Conservation (phyloP, 2,329 filamentous ascomycete species). For the Phyllosticta citriasiana region DNA sequence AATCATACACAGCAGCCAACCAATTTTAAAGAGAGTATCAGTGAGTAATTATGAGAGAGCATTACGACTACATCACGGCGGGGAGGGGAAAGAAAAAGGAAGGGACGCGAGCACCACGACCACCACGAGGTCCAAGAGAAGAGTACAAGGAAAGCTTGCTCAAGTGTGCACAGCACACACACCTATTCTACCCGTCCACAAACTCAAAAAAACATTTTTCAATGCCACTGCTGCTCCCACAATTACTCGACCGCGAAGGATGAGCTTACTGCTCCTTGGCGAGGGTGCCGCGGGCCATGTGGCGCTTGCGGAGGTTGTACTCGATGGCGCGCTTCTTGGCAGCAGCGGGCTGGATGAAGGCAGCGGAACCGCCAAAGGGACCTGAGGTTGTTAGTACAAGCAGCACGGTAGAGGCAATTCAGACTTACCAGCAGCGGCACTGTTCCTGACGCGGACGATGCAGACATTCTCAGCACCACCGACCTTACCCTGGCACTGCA, state of each 20-base stretch:
- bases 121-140: neutral
- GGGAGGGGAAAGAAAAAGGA: neutral
- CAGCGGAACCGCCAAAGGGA: slow-evolving; percentile 57
- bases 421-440: slow-evolving; percentile 36
- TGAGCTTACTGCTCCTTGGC: slow-evolving; percentile 20
- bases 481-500: slow-evolving; percentile 53
- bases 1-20: too few relatives aligned
- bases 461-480: slow-evolving; percentile 54
- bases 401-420: neutral
- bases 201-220: slow-evolving; percentile 11
- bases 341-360: slow-evolving; percentile 51
- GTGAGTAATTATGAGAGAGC: slow-evolving; percentile 9
- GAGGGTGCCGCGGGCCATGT: slow-evolving; percentile 25
- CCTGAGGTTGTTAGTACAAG: slow-evolving; percentile 25
- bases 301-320: slow-evolving; percentile 36
- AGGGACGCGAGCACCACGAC: neutral
- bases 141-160: neutral
- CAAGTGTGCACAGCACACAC: slow-evolving; percentile 4
- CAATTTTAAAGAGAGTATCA: slow-evolving; percentile 7
- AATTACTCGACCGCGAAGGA: slow-evolving; percentile 3
- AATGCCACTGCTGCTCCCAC: slow-evolving; percentile 8
- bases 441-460: slow-evolving; percentile 54
- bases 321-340: slow-evolving; percentile 53
- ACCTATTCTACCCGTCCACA: neutral
- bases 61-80: neutral